A percentile compares a stretch with the other conserved stretches of the same genome.
Conservation (phyloP, 129 eudicot genomes). For the Helianthus tuberosus region DNA sequence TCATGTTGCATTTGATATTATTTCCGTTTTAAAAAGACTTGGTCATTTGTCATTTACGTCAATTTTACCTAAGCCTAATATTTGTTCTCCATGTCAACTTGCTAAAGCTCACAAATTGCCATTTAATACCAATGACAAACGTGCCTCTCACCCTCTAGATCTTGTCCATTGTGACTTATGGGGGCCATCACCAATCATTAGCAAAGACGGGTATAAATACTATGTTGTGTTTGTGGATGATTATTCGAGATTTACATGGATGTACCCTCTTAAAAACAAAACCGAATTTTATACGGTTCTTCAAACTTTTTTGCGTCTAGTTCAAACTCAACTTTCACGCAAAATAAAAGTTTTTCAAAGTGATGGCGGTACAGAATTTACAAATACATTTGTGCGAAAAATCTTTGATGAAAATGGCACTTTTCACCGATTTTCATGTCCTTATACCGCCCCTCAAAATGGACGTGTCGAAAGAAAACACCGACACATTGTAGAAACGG, state of each 20-base stretch:
- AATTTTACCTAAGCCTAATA: neutral
- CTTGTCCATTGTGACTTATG: neutral
- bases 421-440: neutral
- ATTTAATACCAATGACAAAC: neutral
- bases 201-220: neutral
- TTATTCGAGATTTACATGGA: neutral
- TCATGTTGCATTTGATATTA: conserved; percentile 9
- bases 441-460: neutral
- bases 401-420: neutral
- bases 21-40: neutral
- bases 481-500: neutral
- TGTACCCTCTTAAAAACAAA: neutral
- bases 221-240: conserved; percentile 8
- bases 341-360: no score
- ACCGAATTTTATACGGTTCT: neutral
- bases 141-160: neutral
- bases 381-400: neutral
- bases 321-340: neutral
- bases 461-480: neutral
- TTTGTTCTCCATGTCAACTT: neutral
- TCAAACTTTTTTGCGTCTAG: neutral
- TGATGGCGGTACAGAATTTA: neutral
- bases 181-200: neutral
- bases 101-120: neutral
- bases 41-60: neutral